Percentiles rank a stretch among this genome's conserved stretches.
phyloP scores from a whole-genome alignment of 1,139 yeast species.

The Candida frijolesensis region DNA sequence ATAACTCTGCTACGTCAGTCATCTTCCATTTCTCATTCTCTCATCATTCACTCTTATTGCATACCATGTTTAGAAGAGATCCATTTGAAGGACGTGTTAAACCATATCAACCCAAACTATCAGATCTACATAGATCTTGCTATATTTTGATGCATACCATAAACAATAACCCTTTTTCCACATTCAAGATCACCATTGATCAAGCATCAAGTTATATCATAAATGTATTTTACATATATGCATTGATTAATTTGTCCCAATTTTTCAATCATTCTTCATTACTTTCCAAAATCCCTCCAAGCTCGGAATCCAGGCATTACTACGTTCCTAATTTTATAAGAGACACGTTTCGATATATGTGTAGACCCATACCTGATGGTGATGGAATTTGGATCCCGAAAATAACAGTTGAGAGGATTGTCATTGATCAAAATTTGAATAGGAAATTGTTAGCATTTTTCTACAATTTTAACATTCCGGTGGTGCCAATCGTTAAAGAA shows the following conservation, averaged over 20 bases:
- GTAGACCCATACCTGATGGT: constrained; percentile 3
- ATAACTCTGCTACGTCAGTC: neutral
- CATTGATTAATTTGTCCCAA: neutral
- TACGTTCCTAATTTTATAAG: constrained; percentile 1
- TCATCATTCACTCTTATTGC: neutral
- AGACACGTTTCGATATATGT: neutral
- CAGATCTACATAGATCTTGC: constrained; percentile 2
- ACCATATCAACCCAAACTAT: neutral
- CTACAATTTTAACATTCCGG: neutral
- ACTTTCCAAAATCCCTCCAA: neutral
- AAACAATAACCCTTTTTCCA: neutral
- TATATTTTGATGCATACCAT: neutral
- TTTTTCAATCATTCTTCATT: constrained; percentile 3
- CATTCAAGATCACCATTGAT: neutral
- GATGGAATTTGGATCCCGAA: neutral
- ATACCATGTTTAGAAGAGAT: neutral
- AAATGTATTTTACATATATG: constrained; percentile 1
- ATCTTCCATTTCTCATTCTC: neutral
- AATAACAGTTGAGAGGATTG: neutral
- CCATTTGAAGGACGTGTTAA: constrained; percentile 2
- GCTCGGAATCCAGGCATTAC: too few species aligned
- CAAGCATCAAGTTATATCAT: constrained; percentile 1
- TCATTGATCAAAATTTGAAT: neutral
- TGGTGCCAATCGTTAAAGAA: constrained; percentile 1
- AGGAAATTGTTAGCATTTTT: neutral